These are phyloP conservation scores for Xylaria sp. DNA, from an alignment of 2,329 filamentous ascomycete genomes.

Conservation along the genomic window DNA sequence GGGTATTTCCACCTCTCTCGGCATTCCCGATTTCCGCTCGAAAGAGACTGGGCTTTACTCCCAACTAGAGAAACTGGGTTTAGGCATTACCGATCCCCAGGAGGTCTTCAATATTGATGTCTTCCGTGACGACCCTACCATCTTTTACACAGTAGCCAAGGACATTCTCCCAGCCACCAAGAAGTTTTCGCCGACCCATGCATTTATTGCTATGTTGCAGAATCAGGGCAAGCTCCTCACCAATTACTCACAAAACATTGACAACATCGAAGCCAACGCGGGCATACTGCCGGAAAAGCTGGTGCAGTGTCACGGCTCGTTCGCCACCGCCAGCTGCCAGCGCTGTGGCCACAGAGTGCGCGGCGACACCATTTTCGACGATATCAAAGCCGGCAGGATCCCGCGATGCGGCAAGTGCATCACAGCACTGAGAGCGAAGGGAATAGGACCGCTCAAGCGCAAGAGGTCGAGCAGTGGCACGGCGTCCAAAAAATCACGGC, in stretches of 20 bases:
- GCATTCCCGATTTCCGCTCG: constrained; percentile 96
- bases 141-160: constrained; percentile 92
- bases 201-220: constrained; percentile 90
- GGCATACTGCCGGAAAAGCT: constrained; percentile 84
- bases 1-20: constrained; percentile 94
- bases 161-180: constrained; percentile 85
- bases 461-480: constrained; percentile 61
- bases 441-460: constrained; percentile 60
- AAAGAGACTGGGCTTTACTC: constrained; percentile 93
- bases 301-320: constrained; percentile 96
- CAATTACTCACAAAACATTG: constrained; percentile 99
- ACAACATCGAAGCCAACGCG: constrained; percentile 90
- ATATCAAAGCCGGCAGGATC: constrained; percentile 80
- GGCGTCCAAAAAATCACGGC: constrained; percentile 43
- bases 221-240: constrained; percentile 89
- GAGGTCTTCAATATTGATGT: constrained; percentile 93
- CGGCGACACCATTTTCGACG: constrained; percentile 81
- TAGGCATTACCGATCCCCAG: constrained; percentile 79
- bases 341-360: constrained; percentile 79
- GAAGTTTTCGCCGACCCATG: constrained; percentile 89
- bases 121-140: constrained; percentile 85
- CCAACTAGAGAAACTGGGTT: constrained; percentile 80
- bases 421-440: constrained; percentile 61
- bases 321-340: constrained; percentile 90
- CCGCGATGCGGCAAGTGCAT: constrained; percentile 81